Evolutionary conservation across 495 filamentous ascomycete species (phyloP).

Genomic region (Aspergillus nidulans): DNA sequence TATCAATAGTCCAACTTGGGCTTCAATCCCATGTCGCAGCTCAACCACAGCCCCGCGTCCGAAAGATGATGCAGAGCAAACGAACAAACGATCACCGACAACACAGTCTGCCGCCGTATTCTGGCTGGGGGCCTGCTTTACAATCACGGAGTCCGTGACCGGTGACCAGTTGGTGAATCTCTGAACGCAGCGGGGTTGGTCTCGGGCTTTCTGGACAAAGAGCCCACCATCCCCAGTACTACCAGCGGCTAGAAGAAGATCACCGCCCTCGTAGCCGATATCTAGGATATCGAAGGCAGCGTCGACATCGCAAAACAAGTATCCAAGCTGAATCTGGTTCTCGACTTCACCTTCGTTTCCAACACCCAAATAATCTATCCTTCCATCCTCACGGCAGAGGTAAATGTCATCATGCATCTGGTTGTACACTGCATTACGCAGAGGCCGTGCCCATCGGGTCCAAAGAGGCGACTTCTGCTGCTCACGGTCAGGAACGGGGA

Average conservation of each 20-base stretch:
- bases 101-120: constrained; percentile 19
- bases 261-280: constrained; percentile 53
- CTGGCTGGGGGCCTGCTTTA: constrained; percentile 27
- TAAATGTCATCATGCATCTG: constrained; percentile 66
- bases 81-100: constrained; percentile 33
- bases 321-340: constrained; percentile 32
- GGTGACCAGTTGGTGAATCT: constrained; percentile 83
- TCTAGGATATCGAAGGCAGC: constrained; percentile 43
- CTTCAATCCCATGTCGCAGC: constrained; percentile 66
- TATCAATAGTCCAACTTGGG: constrained; percentile 55
- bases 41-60: constrained; percentile 62
- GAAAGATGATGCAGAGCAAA: constrained; percentile 36
- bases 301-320: constrained; percentile 43
- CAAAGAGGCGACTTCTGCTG: constrained; percentile 35
- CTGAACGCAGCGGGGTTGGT: constrained; percentile 48
- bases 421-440: constrained; percentile 54
- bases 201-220: constrained; percentile 59
- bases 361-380: constrained; percentile 63
- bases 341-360: constrained; percentile 42
- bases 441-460: constrained; percentile 68
- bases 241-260: constrained; percentile 77
- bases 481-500: constrained; percentile 27
- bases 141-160: constrained; percentile 62
- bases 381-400: constrained; percentile 75
- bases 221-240: constrained; percentile 74